Base-by-base conservation (phyloP, 306 rosid species). In the Cercis canadensis region DNA sequence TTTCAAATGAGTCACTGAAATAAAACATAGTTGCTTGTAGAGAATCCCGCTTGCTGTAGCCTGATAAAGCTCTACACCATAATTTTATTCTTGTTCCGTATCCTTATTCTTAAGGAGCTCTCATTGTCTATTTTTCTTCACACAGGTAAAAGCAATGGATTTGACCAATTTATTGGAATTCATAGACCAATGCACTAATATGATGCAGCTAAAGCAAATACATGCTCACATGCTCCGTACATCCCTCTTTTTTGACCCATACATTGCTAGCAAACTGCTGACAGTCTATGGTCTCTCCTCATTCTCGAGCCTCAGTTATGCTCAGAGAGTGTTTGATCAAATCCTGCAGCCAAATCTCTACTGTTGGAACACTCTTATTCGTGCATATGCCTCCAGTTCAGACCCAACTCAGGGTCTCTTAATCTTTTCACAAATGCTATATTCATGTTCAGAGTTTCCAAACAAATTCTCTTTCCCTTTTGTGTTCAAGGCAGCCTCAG, bases 351-450 rank as follows among this genome's bases (percentile, higher is more conserved):
- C 94, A 72, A 88, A 86, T 77, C 86, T 86, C 44, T 88, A 73
- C 71, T 70, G 87, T 64, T 88, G 94, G 94, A 88, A 88, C 78
- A 81, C 71, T 21, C 80, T 85, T 44, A 86, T 88, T 79, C 89
- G 89, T 8, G 90, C 83, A 13, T 81, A 83, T 32, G 90, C 90
- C 16, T 88, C 89, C 33, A 85, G 94, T 77, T 4, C 76, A 5
- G 76, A 81, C 71, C 88, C 94, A 2, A 31, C 29, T 45, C 75
- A 69, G 21, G 79, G 90, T 65, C 37, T 83, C 19, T 2, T 52
- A n/a, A 6, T 79, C 9, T 83, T 83, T 72, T 50, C 79, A 33
- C 60, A 62, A 51, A 71, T 88, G 89, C 86, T 83, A 9, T 41
- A 79, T 44, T 47, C 67, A 11, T 68, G 81, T 79, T 31, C 65